Conservation (phyloP, 352 stramenopile species). For the Phytopythium kandeliae region DNA sequence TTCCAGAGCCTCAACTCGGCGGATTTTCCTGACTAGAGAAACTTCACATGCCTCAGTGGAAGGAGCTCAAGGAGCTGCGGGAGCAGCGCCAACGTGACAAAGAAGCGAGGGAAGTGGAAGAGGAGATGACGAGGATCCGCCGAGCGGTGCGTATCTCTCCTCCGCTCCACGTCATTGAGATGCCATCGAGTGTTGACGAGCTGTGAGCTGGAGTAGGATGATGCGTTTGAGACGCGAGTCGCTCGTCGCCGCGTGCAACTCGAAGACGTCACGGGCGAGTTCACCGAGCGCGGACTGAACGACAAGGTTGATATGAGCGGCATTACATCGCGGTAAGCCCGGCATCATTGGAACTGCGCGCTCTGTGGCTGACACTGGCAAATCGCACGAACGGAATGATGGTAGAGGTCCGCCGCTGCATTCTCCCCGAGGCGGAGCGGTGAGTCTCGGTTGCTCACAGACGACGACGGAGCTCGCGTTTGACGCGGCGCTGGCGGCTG, state of each 20-base stretch:
- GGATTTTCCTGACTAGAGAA: too few species aligned
- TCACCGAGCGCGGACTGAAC: slow-evolving; percentile 52
- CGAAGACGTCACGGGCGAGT: slow-evolving; percentile 53
- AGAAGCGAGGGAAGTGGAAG: slow-evolving; percentile 21
- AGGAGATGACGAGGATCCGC: slow-evolving; percentile 28
- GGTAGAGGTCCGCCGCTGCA: slow-evolving; percentile 51
- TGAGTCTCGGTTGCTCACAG: too few species aligned
- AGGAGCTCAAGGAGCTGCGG: slow-evolving; percentile 29
- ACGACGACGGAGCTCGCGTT: too few species aligned
- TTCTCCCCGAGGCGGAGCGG: slow-evolving; percentile 40
- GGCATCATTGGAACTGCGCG: neutral
- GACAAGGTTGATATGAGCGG: slow-evolving; percentile 63
- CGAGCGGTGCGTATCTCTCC: slow-evolving; percentile 17
- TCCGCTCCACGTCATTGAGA: neutral
- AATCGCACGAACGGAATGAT: neutral
- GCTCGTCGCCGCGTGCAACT: slow-evolving; percentile 45
- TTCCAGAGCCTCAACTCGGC: too few species aligned
- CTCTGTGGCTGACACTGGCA: neutral
- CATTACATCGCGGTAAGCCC: slow-evolving; percentile 61
- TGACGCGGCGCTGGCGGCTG: too few species aligned
- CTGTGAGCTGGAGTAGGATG: slow-evolving; percentile 21
- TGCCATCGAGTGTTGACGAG: neutral
- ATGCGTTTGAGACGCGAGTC: slow-evolving; percentile 41
- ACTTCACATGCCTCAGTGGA: too few species aligned
- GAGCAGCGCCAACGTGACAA: slow-evolving; percentile 20